Evolutionary conservation across 2,329 filamentous ascomycete species (phyloP), one percentile per base, ranked within the genome.

Genomic region (Xylariomycetidae sp.): DNA sequence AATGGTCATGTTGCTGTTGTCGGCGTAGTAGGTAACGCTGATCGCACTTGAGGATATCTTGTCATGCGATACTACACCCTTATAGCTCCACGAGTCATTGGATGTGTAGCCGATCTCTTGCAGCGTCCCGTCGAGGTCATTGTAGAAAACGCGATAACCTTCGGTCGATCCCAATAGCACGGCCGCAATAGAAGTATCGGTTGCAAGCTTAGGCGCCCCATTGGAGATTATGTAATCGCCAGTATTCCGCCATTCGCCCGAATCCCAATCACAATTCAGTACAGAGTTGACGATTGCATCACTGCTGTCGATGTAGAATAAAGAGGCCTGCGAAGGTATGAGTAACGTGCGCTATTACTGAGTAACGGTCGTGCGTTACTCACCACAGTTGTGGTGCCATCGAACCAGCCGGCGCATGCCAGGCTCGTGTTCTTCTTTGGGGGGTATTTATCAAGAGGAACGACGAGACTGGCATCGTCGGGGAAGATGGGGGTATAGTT

Each of bases 91-190:
- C 2, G 37, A n/a, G 4, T 31, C 34, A 6, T 39, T 36, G 4
- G 23, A 31, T 2, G 47, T 54, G 34, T 61, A 65, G 6, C 44
- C 41, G 10, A 64, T 38, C 29, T 54, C 40, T 17, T 57, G 59
- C 30, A 63, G 35, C 6, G 39, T 42, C 13, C 46, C 51, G 18
- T 53, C 34, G 17, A 47, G 32, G 37, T 59, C 59, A 40, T 63
- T 59, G 35, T 54, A 64, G 42, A 56, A 63, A 10, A 64, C 43
- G 9, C 60, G 58, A 27, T 63, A 63, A 16, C 60, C 60, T 2
- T 46, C 38, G 6, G 42, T 42, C 1, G 38, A 36, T 10, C 57
- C 55, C 6, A 63, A 50, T n/a, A 60, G 39, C 4, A 60, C 40
- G 2, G 44, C 50, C 5, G 53, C 41, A 10, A 65, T 35, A 4